A percentile compares a stretch with the other conserved stretches of the same genome.
Evolutionary conservation across 768 basidiomycete species (phyloP).

Genomic region (Boletus vinaceobasis): DNA sequence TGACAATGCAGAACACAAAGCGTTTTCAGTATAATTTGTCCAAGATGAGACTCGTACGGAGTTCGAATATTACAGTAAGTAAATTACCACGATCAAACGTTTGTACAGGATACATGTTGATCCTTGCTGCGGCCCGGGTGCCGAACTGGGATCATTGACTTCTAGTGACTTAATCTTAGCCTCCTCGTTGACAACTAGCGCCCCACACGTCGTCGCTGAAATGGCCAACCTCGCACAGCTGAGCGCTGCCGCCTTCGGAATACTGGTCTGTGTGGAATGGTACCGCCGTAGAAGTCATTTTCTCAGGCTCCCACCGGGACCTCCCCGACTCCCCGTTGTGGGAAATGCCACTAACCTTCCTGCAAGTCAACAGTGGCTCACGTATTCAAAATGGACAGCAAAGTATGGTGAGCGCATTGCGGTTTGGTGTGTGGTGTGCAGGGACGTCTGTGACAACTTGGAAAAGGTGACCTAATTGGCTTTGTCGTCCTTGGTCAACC

Average conservation of each 20-base stretch:
- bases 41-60: too few species aligned
- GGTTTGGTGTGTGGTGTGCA: background rate
- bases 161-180: too few species aligned
- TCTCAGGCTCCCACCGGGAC: slow-evolving; percentile 1
- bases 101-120: too few species aligned
- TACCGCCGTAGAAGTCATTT: background rate
- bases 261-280: background rate
- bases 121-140: too few species aligned
- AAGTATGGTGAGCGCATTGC: background rate
- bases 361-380: background rate
- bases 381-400: slow-evolving; percentile 3
- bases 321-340: background rate
- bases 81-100: too few species aligned
- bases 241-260: background rate
- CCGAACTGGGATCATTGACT: too few species aligned
- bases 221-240: too few species aligned
- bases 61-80: too few species aligned
- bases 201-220: too few species aligned
- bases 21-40: too few species aligned
- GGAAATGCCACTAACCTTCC: slow-evolving; percentile 2
- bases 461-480: background rate
- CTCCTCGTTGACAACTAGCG: too few species aligned
- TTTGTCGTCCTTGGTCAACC: slow-evolving; percentile 5
- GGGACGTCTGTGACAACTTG: background rate
- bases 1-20: background rate